Conservation (phyloP, 2,329 filamentous ascomycete genomes). For the Teratosphaeria viscida region DNA sequence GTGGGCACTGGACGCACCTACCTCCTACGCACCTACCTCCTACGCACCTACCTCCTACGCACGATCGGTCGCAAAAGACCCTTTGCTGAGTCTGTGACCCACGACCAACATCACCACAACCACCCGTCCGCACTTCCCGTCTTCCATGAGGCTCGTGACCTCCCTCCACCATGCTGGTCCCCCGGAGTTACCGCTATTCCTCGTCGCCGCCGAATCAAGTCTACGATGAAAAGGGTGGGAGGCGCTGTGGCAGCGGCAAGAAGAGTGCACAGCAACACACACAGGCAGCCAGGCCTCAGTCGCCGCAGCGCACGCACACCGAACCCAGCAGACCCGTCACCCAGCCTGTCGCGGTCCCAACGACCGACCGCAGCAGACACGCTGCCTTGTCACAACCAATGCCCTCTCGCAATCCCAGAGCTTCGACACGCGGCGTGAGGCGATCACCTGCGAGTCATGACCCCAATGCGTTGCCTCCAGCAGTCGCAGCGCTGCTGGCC, state of each 20-base stretch:
- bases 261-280: neutral
- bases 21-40: too few species aligned
- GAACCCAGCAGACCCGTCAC: slow-evolving; percentile 6
- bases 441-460: slow-evolving; percentile 24
- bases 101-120: neutral
- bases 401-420: slow-evolving; percentile 10
- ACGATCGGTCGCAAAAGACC: neutral
- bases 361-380: slow-evolving; percentile 4
- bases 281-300: neutral
- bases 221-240: slow-evolving; percentile 9
- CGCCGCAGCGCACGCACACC: slow-evolving; percentile 2
- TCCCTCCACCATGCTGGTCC: slow-evolving; percentile 32
- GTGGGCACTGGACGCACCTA: neutral
- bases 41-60: too few species aligned
- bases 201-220: slow-evolving; percentile 22
- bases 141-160: neutral
- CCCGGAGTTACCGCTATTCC: slow-evolving; percentile 35
- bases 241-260: slow-evolving; percentile 3
- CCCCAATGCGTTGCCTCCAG: slow-evolving; percentile 40
- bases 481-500: slow-evolving; percentile 48
- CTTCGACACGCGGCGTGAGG: slow-evolving; percentile 9
- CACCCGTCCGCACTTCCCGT: neutral
- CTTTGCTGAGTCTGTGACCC: neutral
- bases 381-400: slow-evolving; percentile 13
- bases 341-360: slow-evolving; percentile 12